Evolutionary conservation across 2,329 filamentous ascomycete genomes (phyloP).

Genomic region (Clarireedia paspali): DNA sequence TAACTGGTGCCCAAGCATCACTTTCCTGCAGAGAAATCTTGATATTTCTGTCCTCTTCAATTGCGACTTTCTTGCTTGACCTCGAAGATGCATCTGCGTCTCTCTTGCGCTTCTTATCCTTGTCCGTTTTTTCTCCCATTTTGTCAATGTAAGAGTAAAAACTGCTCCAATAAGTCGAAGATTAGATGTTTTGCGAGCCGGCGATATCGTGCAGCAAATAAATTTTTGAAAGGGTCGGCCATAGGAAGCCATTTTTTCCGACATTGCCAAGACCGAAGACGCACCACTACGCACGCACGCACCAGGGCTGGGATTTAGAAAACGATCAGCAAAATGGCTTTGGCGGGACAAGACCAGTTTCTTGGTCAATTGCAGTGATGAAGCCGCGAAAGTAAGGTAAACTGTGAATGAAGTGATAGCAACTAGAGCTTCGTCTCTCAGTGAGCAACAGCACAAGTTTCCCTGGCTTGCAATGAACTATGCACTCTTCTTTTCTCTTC

Average conservation of each 20-base stretch:
- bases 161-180: no score
- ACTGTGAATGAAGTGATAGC: no score
- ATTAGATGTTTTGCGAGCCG: no score
- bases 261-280: neutral
- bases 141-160: neutral
- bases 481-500: no score
- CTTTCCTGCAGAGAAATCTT: conserved; percentile 40
- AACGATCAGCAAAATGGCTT: neutral
- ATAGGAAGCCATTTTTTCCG: conserved; percentile 12
- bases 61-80: conserved; percentile 46
- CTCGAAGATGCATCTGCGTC: conserved; percentile 31
- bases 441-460: no score
- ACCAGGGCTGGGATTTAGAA: neutral
- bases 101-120: conserved; percentile 44
- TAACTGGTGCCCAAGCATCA: conserved; percentile 43
- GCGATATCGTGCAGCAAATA: conserved; percentile 1
- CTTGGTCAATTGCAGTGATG: no score
- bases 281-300: no score
- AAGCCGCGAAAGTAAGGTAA: no score
- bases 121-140: conserved; percentile 25
- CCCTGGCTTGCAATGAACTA: no score
- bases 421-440: no score
- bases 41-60: conserved; percentile 34
- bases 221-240: conserved; percentile 3
- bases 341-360: no score